A percentile compares a stretch with the other conserved stretches of the same genome.
These are phyloP conservation scores for Podila epigama DNA, from an alignment of 192 early-diverging fungal genomes.

Conservation along the genomic window DNA sequence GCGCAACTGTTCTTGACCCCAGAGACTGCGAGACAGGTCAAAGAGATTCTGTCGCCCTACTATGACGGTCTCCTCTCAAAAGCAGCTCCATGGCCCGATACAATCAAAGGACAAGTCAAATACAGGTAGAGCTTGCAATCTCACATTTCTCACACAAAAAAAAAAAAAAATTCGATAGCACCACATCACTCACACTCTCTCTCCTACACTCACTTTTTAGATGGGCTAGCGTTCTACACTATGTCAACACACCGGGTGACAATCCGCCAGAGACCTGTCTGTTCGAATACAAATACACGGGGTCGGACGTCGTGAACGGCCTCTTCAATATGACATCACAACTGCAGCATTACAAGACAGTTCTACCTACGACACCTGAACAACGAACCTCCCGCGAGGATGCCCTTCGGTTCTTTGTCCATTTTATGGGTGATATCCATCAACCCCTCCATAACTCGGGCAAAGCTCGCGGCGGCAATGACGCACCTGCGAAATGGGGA, in stretches of 20 bases:
- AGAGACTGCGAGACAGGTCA: conserved; percentile 40
- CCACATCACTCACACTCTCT: not conserved
- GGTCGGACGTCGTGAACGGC: conserved; percentile 42
- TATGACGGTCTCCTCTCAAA: conserved; percentile 47
- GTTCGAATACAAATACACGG: conserved; percentile 30
- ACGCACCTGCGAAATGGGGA: conserved; percentile 35
- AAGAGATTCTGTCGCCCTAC: conserved; percentile 39
- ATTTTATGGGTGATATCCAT: conserved; percentile 60
- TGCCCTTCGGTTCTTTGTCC: conserved; percentile 55
- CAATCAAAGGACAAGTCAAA: conserved; percentile 38
- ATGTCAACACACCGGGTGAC: conserved; percentile 37
- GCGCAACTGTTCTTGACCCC: conserved; percentile 40
- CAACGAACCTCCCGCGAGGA: conserved; percentile 30
- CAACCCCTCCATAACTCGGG: conserved; percentile 53
- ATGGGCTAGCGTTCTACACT: conserved; percentile 42
- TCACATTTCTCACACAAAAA: not conserved
- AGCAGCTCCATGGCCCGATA: conserved; percentile 47
- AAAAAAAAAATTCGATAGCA: not conserved
- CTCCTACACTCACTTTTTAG: not conserved
- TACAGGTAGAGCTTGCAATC: conserved; percentile 13
- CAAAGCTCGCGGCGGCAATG: conserved; percentile 33
- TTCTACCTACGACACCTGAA: conserved; percentile 18
- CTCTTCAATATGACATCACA: conserved; percentile 46
- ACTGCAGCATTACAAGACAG: conserved; percentile 19
- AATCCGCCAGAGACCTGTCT: conserved; percentile 31